Base-by-base conservation (phyloP, 2,329 filamentous ascomycete species). In the Pseudofabraea citricarpa region DNA sequence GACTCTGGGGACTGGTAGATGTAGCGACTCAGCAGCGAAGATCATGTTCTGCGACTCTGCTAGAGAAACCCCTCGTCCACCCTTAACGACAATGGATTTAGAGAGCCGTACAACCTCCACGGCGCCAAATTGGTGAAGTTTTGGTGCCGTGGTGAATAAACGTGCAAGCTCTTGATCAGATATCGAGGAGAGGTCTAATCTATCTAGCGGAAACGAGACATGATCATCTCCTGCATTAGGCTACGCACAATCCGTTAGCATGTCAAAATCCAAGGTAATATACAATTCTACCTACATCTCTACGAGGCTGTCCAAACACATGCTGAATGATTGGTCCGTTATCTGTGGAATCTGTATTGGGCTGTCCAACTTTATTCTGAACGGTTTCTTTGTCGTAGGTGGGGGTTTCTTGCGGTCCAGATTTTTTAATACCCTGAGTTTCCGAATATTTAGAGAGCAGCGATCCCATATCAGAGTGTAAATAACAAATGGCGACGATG, bases 211-310 rank as follows among this genome's bases (percentile, higher is more conserved):
- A 43, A 43, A 43, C 26, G 31, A 27, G 19, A 27, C 7, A 13
- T n/a, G n/a, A 37, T 43, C 41, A 37, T 43, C 33, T 43, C 33
- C 37, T 36, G 41, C 41, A n/a, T 37, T 19, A 26, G 33, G 41
- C 41, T 43, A 43, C 6, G 5, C 32, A 24, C 12, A 35, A 24
- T 41, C 15, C 15, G 19, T 42, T 24, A 36, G 31, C 27, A 42
- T 36, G 19, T 22, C 10, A 42, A 26, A 35, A 42, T 16, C 9
- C 19, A 20, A 7, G n/a, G 32, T 5, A 13, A 16, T 24, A 26
- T 42, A 29, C 18, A 26, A n/a, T 26, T 29, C 29, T n/a, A 42
- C 40, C 26, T 36, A 42, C 40, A 42, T 42, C 40, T 35, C 31
- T 42, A n/a, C 19, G 36, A 4, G 40, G 40, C 18, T 42, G 18